Conservation (phyloP, 1,139 yeast species). For the Blastobotrys capitulatus region DNA sequence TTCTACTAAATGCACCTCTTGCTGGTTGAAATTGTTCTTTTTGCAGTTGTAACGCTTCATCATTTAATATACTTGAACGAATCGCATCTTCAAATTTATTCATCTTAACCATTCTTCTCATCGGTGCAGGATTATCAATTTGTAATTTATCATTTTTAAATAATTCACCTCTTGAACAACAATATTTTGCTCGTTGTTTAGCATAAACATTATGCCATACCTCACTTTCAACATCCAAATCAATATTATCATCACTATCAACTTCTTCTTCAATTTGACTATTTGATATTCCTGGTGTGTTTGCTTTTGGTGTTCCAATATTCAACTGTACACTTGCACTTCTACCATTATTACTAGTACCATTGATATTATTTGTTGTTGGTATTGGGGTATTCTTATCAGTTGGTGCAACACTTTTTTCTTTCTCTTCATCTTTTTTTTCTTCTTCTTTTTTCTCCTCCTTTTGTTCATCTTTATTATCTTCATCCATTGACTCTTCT, state of each 20-base stretch:
- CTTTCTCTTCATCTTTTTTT: background rate
- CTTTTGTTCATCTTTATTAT: conserved; percentile 24
- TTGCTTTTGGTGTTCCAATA: conserved; percentile 8
- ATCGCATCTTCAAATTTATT: conserved; percentile 29
- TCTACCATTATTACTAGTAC: background rate
- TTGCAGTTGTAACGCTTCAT: conserved; percentile 21
- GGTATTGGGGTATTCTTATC: background rate
- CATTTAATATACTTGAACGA: conserved; percentile 19
- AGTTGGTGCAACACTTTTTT: conserved; percentile 1
- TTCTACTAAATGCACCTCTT: conserved; percentile 10
- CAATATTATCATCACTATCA: conserved; percentile 44
- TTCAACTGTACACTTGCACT: conserved; percentile 1
- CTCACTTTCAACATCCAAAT: conserved; percentile 59
- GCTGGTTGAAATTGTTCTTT: conserved; percentile 9
- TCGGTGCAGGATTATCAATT: conserved; percentile 60
- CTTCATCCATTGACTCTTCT: conserved; percentile 20
- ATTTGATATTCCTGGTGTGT: conserved; percentile 10
- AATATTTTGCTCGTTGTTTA: conserved; percentile 68
- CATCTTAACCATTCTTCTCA: conserved; percentile 30
- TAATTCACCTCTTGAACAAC: conserved; percentile 61
- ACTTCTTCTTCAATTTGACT: conserved; percentile 12
- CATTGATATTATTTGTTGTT: background rate
- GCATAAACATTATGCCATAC: conserved; percentile 83
- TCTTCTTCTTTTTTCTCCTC: background rate
- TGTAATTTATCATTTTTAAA: conserved; percentile 57